Conservation (phyloP, 2,329 filamentous ascomycete species). For the Amauroascus niger region DNA sequence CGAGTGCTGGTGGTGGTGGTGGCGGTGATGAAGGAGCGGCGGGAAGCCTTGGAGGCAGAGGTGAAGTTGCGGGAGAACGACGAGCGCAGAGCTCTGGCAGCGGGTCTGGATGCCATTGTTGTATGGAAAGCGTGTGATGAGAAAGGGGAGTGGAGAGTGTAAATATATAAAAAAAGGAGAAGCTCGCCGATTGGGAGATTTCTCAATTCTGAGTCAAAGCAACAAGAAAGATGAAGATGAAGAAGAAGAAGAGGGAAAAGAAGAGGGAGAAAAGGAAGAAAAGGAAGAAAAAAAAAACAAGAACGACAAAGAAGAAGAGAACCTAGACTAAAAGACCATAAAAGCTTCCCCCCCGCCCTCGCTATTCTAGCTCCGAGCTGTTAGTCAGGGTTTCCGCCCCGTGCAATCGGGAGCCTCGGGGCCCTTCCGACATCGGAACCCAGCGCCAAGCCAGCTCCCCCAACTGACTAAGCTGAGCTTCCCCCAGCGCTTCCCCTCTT, state of each 20-base stretch:
- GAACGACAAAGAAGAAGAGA: background rate
- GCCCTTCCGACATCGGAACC: background rate
- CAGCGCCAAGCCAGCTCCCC: no score
- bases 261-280: background rate
- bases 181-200: no score
- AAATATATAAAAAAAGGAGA: no score
- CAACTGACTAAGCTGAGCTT: background rate
- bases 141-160: background rate
- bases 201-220: slow-evolving; percentile 19
- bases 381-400: no score
- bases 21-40: slow-evolving; percentile 51
- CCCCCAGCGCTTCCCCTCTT: no score
- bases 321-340: background rate
- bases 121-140: background rate
- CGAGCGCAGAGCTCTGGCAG: slow-evolving; percentile 49
- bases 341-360: background rate
- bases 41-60: slow-evolving; percentile 41
- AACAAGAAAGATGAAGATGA: slow-evolving; percentile 6
- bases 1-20: slow-evolving; percentile 37
- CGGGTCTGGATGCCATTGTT: slow-evolving; percentile 41
- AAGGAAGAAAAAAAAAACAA: background rate
- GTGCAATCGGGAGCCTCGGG: background rate
- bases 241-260: background rate
- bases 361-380: no score
- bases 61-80: slow-evolving; percentile 39